Conservation (phyloP, 106 monocot genomes). For the Dioscorea zingiberensis region DNA sequence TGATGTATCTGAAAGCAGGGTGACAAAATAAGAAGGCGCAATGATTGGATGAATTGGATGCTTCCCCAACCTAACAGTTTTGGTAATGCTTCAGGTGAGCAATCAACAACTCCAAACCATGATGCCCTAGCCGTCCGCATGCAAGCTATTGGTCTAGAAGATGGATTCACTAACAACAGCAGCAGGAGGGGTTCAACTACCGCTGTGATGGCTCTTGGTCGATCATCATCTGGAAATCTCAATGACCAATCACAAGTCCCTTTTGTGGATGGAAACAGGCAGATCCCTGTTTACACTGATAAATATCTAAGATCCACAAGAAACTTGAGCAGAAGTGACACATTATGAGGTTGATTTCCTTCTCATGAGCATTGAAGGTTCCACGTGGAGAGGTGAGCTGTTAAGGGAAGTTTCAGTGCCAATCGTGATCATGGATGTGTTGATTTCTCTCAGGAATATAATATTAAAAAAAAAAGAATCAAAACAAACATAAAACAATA, state of each 20-base stretch:
- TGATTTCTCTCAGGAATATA: neutral
- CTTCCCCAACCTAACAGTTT: slow-evolving; percentile 8
- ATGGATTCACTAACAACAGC: slow-evolving; percentile 6
- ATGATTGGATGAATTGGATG: slow-evolving; percentile 56
- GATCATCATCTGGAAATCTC: slow-evolving; percentile 11
- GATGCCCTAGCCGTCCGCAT: slow-evolving; percentile 15
- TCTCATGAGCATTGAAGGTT: neutral
- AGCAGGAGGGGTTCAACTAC: slow-evolving; percentile 2
- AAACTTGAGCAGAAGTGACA: slow-evolving; percentile 1
- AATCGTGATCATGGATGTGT: neutral
- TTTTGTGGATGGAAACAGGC: neutral
- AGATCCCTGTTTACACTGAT: neutral
- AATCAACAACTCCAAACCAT: slow-evolving; percentile 5
- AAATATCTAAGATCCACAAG: neutral
- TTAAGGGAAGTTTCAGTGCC: neutral
- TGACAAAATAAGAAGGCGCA: slow-evolving; percentile 48
- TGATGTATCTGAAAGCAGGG: slow-evolving; percentile 23
- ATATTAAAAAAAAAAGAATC: neutral
- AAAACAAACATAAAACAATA: neutral
- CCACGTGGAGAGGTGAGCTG: neutral
- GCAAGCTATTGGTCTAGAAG: slow-evolving; percentile 25
- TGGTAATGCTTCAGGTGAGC: slow-evolving; percentile 2
- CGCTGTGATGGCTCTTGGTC: slow-evolving; percentile 18
- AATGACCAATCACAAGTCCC: neutral
- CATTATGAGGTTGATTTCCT: neutral